Conservation (phyloP, 1,139 yeast genomes). For the Tardiomyces blankii region DNA sequence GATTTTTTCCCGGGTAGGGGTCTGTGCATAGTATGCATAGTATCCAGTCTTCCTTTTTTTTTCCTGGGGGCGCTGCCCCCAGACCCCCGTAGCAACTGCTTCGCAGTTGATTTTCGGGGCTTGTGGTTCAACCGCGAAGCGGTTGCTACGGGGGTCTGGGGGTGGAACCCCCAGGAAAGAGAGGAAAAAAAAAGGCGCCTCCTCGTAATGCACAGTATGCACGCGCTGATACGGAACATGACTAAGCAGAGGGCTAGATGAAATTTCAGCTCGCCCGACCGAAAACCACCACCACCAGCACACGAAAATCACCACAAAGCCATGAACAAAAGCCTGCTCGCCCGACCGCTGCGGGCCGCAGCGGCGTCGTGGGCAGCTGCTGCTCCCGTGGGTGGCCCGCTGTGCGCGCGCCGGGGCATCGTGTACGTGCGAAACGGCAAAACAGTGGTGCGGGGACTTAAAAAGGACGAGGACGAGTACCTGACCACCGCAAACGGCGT, state of each 20-base stretch:
- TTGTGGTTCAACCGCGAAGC: too few relatives aligned
- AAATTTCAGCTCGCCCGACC: neutral
- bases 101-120: too few relatives aligned
- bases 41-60: too few relatives aligned
- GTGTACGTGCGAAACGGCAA: conserved; percentile 43
- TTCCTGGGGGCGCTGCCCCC: too few relatives aligned
- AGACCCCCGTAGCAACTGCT: too few relatives aligned
- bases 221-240: too few relatives aligned
- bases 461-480: conserved; percentile 63
- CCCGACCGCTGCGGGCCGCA: neutral
- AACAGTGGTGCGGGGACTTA: conserved; percentile 58
- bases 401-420: conserved; percentile 7
- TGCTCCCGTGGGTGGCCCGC: neutral
- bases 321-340: neutral
- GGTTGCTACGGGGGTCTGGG: too few relatives aligned
- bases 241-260: neutral
- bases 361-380: neutral
- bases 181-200: too few relatives aligned
- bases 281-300: neutral
- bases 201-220: too few relatives aligned
- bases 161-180: too few relatives aligned
- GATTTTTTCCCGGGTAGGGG: too few relatives aligned
- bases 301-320: neutral
- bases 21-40: too few relatives aligned
- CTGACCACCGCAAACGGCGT: conserved; percentile 45